Conservation (phyloP, 2,329 filamentous ascomycete species). For the Clarireedia homoeocarpa region DNA sequence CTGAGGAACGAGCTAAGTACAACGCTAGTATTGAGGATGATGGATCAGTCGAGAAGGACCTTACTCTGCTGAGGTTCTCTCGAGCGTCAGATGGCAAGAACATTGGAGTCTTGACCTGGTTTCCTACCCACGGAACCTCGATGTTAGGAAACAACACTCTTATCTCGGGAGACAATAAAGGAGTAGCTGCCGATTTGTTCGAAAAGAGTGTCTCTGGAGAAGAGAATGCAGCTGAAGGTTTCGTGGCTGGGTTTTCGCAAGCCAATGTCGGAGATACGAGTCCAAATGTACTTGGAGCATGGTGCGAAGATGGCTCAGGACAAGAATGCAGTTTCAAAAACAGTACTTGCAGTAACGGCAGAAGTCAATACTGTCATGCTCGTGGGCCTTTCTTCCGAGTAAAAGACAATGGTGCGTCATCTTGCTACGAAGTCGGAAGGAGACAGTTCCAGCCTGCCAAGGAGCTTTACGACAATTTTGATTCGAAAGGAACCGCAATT, state of each 20-base stretch:
- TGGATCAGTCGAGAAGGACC: slow-evolving; percentile 58
- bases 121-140: slow-evolving; percentile 85
- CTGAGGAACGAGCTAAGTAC: slow-evolving; percentile 65
- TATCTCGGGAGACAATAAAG: slow-evolving; percentile 92
- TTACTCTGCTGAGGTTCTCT: slow-evolving; percentile 75
- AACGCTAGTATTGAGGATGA: slow-evolving; percentile 43
- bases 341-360: slow-evolving; percentile 71
- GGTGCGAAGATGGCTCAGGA: slow-evolving; percentile 78
- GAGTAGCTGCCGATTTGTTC: slow-evolving; percentile 78
- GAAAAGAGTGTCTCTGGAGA: slow-evolving; percentile 59
- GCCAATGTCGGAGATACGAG: slow-evolving; percentile 86
- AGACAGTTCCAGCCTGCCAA: slow-evolving; percentile 61
- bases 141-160: slow-evolving; percentile 88
- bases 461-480: slow-evolving; percentile 50
- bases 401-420: slow-evolving; percentile 63
- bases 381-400: slow-evolving; percentile 62
- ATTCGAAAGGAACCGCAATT: slow-evolving; percentile 37
- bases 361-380: slow-evolving; percentile 63
- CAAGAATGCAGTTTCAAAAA: slow-evolving; percentile 67
- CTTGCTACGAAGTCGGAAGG: slow-evolving; percentile 67
- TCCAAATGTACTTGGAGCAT: slow-evolving; percentile 81
- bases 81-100: slow-evolving; percentile 67
- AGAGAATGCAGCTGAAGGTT: slow-evolving; percentile 51
- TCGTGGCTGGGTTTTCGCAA: slow-evolving; percentile 89
- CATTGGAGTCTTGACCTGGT: slow-evolving; percentile 81